Base-by-base conservation (phyloP, 192 early-diverging fungal species). In the Chytriomyces confervae region DNA sequence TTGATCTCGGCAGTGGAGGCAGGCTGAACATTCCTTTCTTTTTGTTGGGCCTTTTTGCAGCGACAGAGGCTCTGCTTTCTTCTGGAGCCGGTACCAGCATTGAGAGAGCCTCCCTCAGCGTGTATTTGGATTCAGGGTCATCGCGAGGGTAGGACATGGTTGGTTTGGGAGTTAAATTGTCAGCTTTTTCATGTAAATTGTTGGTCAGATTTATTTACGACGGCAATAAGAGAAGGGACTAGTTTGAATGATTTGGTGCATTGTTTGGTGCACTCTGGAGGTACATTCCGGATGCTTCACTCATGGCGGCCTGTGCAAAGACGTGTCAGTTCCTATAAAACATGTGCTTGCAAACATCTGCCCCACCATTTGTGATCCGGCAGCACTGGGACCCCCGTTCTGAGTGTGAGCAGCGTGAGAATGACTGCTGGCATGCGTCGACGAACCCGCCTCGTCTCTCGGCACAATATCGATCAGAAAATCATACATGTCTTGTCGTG, bases 381-480 rank as follows among this genome's bases (percentile, higher is more conserved):
- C 7, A 86, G 23, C 5, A 82, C 85, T 7, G 76, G 66, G 9
- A 83, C 64, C 5, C 70, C 76, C 43, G 70, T 80, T 23, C 82
- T 78, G n/a, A 69, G 24, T 7, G 23, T 44, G 13, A 62, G 74
- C 18, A 18, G 16, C 23, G 5, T 61, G 23, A 23, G 18, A 36
- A 36, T 36, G 36, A 36, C 36, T 36, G 36, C 36, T 36, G 2
- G 36, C 36, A 36, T 20, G 53, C 53, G 53, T 13, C 53, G 16
- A 20, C 53, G 53, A 20, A 57, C 7, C 72, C 11, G 10, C 29
- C 29, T 95, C 95, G 67, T 96, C 97, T 45, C 97, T 84, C 0
- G 97, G 97, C 8, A 98, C 95, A 82, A 98, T 95, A 63, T 98
- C 97, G 76, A 98, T 97, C 77, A 98, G 82, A 81, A 98, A 98